Base-by-base conservation (phyloP, 2,329 filamentous ascomycete species). In the Hypoxylon sp. region DNA sequence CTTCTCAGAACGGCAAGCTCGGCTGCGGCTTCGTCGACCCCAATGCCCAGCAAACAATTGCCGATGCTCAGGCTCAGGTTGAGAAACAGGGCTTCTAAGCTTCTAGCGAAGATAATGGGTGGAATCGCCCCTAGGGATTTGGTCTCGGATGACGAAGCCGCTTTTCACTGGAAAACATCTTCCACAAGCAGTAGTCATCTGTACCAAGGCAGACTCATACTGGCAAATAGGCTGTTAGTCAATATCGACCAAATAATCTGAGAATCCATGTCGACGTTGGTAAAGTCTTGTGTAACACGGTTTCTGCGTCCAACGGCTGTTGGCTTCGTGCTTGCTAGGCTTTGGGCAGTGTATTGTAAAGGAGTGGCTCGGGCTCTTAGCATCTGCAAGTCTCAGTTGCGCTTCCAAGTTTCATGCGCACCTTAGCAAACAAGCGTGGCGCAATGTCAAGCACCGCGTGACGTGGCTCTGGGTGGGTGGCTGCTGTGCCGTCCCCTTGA, bases 11-110 rank as follows among this genome's bases (percentile, higher is more conserved):
- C 54, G 77, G 77, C 50, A 80, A 80, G 74, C 75, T 74, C 27
- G 78, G 78, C 45, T 79, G 78, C 41, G 74, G 74, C 45, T 79
- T 79, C 55, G 74, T 74, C 47, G 78, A 80, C 65, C 76, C 77
- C 16, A 76, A 79, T 55, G 70, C 77, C 3, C 64, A 61, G 16
- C 57, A 73, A 55, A 74, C 70, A 43, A 74, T 77, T 29, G 70
- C 70, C n/a, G 71, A 69, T 34, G 76, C 76, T 5, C 3, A 78
- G 70, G 71, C 72, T 9, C 74, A 77, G 58, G 74, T 76, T 53
- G 69, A 73, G 61, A 72, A 77, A 69, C 78, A 80, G 66, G 78
- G 77, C 16, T 79, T 79, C 66, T 77, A 74, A 68, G 25, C 16
- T 39, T 50, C 12, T 12, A n/a, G 19, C 2, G n/a, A 14, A 34